phyloP scores from a whole-genome alignment of 2,329 filamentous ascomycete genomes.

The Juglanconis sp. region DNA sequence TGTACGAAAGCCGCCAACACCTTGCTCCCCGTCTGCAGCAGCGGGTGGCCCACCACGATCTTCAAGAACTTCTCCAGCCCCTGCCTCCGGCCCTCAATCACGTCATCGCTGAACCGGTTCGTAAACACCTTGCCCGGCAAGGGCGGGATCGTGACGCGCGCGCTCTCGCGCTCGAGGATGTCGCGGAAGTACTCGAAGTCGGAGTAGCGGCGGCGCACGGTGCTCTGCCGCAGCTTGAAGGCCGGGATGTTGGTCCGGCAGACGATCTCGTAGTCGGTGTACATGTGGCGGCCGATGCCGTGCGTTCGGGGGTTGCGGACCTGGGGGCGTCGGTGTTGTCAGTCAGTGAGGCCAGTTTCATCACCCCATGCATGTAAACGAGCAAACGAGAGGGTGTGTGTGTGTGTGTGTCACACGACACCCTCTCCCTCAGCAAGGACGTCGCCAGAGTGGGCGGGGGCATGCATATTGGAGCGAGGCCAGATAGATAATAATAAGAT shows the following conservation, averaged over 20 bases:
- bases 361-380: too few species aligned
- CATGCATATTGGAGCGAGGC: too few species aligned
- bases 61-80: constrained; percentile 93
- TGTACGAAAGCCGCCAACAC: constrained; percentile 96
- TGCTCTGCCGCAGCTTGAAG: constrained; percentile 89
- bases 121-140: constrained; percentile 97
- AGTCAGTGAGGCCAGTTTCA: too few species aligned
- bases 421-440: too few species aligned
- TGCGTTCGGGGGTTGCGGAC: constrained; percentile 92
- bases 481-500: too few species aligned
- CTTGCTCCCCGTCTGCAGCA: constrained; percentile 96
- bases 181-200: constrained; percentile 99
- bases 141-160: constrained; percentile 91
- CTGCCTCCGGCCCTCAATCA: constrained; percentile 90
- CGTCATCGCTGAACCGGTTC: constrained; percentile 95
- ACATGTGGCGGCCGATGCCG: constrained; percentile 92
- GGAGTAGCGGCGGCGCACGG: constrained; percentile 89
- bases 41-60: constrained; percentile 94
- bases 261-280: constrained; percentile 97
- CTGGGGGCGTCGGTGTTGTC: constrained; percentile 40
- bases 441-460: too few species aligned
- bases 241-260: constrained; percentile 98
- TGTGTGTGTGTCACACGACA: too few species aligned
- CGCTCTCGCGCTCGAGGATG: constrained; percentile 92
- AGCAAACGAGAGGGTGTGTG: too few species aligned